Base-by-base conservation (phyloP, 352 stramenopile species). In the Pythium oligandrum region DNA sequence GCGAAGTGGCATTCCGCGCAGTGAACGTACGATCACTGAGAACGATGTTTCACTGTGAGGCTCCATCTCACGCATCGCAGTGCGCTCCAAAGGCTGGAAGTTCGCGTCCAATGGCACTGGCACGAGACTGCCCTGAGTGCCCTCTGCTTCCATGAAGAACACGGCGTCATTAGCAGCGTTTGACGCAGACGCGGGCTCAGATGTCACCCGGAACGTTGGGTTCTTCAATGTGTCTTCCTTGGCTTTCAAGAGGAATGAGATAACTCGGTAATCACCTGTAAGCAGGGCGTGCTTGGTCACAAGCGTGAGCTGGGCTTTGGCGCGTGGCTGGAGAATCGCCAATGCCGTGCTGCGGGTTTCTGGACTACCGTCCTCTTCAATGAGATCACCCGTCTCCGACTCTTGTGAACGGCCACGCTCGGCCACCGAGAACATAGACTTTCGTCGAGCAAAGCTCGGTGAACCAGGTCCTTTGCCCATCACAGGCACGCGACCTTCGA, bases 381-480 rank as follows among this genome's bases (percentile, higher is more conserved):
- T 38, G 2, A 69, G 11, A 39, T 69, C 61, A 5, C 46, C 51
- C 4, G 32, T 50, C 17, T 45, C 48, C 5, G 36, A 58, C 57
- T 63, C 56, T 26, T 44, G 73, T 34, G 55, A 67, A 32, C 64
- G 61, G 36, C 54, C 75, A 40, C 69, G 40, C 5, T 72, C 70
- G 17, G 60, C 70, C 6, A 62, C 53, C 3, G 78, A 92, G 44
- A 91, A 90, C 71, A 88, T 90, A 2, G 83, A 80, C 46, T 89
- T 88, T 46, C 76, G 70, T 10, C 82, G 76, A 36, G 80, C 82
- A 60, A 95, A 95, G 46, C 82, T 93, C 0, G 84, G 84, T 9
- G 84, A 95, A 17, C 80, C 84, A 8, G 80, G 81, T 2, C 84
- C 84, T 59, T 86, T 84, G 31, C 84, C 82, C 84, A 95, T 95